Evolutionary conservation across 2,329 filamentous ascomycete species (phyloP), one percentile per base, ranked within the genome.

Genomic region (Anthostomella pinea): DNA sequence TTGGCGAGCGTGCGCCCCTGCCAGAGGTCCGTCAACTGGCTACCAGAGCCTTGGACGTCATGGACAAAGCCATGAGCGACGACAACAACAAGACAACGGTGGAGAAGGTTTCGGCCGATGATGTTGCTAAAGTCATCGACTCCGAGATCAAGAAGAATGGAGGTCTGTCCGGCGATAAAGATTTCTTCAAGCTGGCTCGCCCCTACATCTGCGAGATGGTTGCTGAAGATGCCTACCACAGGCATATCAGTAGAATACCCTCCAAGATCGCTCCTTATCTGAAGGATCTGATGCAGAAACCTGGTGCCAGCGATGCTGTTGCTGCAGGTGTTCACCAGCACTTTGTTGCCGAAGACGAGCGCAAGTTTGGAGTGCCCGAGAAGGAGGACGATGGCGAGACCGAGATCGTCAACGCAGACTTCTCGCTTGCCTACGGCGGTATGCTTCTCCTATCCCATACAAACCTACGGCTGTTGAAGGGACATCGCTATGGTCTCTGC

Each of bases 391-490:
- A 94, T 43, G 90, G 89, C 41, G 93, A 98, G 67, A 74, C 84
- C 15, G 93, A 97, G 66, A 95, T 98, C 58, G 93, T 98, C 60
- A 97, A 98, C 56, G 91, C 93, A 29, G 85, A 93, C 60, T 98
- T 98, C 71, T 98, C 93, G 14, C 79, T 98, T 16, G 93, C 90
- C 30, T 98, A 98, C 58, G 93, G 93, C 62, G 93, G 93, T 57
- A 97, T 96, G 90, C 79, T 98, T 50, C 72, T 98, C 44, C 77
- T 98, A 15, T 96, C 89, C 5, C 93, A 97, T 69, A 96, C 93
- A 50, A 97, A 96, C 63, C 73, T 98, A 27, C 83, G 89, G 26
- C 80, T 98, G 7, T 77, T 97, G 56, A 96, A 97, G 73, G 93
- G 93, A 39, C 93, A 97, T 66, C 85, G 93, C 41, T 98, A 98